Conservation (phyloP, 1,284 basidiomycete genomes). For the Microbotryum scabiosae region DNA sequence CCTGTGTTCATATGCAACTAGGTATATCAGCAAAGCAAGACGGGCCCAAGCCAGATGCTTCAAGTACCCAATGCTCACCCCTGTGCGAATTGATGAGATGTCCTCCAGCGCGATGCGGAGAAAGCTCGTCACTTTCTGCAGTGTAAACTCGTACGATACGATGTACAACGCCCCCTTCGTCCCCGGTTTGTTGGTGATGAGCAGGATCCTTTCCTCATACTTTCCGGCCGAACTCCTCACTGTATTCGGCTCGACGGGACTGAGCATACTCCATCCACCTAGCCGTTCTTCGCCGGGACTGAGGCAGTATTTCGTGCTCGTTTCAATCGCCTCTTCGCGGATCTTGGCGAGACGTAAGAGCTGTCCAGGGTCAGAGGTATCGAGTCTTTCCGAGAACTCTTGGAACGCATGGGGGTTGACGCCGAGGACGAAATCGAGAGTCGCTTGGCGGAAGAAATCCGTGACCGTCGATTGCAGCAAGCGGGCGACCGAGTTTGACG, state of each 20-base stretch:
- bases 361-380: constrained; percentile 80
- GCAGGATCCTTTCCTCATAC: constrained; percentile 85
- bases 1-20: constrained; percentile 63
- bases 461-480: constrained; percentile 44
- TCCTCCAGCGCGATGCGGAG: neutral
- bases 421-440: constrained; percentile 71
- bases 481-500: constrained; percentile 80
- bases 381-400: constrained; percentile 76
- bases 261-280: constrained; percentile 85
- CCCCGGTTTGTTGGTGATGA: constrained; percentile 45
- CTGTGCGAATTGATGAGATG: constrained; percentile 4
- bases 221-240: constrained; percentile 50
- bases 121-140: constrained; percentile 48
- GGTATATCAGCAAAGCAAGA: constrained; percentile 4
- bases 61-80: neutral
- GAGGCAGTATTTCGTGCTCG: constrained; percentile 68
- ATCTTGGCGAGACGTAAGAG: constrained; percentile 78
- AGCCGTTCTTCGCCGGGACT: constrained; percentile 69
- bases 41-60: constrained; percentile 10
- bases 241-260: constrained; percentile 67
- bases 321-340: constrained; percentile 80
- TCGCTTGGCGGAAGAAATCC: constrained; percentile 84
- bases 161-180: constrained; percentile 24
- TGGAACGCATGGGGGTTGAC: constrained; percentile 79
- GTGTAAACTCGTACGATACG: constrained; percentile 32